These are phyloP conservation scores for Saccharomycopsis sp. DNA, from an alignment of 805 yeast species.

Conservation along the genomic window DNA sequence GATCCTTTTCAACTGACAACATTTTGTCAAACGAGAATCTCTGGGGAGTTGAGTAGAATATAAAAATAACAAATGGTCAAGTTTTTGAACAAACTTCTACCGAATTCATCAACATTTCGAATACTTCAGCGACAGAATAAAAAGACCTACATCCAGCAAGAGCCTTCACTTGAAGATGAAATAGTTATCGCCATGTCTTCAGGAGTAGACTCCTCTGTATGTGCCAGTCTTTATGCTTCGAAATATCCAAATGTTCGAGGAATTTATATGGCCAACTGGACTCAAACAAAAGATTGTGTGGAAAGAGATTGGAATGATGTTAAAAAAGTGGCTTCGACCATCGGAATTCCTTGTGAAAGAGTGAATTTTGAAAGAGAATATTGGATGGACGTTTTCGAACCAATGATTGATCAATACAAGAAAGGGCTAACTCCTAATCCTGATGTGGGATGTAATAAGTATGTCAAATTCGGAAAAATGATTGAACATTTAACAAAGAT, in stretches of 20 bases:
- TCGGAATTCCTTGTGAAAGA: conserved; percentile 61
- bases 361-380: conserved; percentile 84
- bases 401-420: conserved; percentile 70
- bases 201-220: conserved; percentile 91
- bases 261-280: conserved; percentile 92
- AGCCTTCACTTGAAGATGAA: conserved; percentile 44
- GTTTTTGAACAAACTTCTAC: too few species aligned
- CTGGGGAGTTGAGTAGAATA: too few species aligned
- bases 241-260: conserved; percentile 50
- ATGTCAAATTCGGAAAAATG: conserved; percentile 80
- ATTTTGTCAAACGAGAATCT: too few species aligned
- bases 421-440: conserved; percentile 88
- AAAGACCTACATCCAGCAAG: conserved; percentile 29
- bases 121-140: too few species aligned
- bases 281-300: conserved; percentile 53
- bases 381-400: conserved; percentile 87
- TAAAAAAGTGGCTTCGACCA: conserved; percentile 44
- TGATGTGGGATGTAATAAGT: conserved; percentile 77
- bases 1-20: too few species aligned
- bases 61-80: too few species aligned
- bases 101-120: too few species aligned
- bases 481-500: conserved; percentile 38
- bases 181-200: conserved; percentile 89
- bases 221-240: conserved; percentile 60
- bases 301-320: conserved; percentile 90